These are phyloP conservation scores for Sordariomycetes sp. DNA, from an alignment of 2,329 filamentous ascomycete species.

Conservation along the genomic window DNA sequence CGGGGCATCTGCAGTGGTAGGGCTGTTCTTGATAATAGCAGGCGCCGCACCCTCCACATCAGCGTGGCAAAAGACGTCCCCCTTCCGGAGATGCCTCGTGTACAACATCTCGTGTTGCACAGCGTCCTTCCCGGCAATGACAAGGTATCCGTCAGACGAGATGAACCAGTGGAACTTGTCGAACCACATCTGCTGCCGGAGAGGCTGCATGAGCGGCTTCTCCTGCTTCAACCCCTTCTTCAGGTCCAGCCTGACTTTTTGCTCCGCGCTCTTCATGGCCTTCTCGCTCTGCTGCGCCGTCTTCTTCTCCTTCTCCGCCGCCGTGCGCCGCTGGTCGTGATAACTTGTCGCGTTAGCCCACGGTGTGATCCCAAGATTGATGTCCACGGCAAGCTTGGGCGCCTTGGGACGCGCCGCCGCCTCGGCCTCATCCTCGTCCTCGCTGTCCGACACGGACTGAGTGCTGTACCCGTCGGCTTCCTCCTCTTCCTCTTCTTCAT, in stretches of 20 bases:
- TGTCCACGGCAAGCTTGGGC: constrained; percentile 55
- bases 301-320: constrained; percentile 76
- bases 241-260: constrained; percentile 8
- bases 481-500: constrained; percentile 50
- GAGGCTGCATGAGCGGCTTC: constrained; percentile 71
- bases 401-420: constrained; percentile 15
- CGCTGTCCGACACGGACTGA: constrained; percentile 47
- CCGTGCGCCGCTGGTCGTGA: constrained; percentile 76
- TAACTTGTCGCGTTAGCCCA: constrained; percentile 89
- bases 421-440: constrained; percentile 15
- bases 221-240: constrained; percentile 75
- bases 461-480: constrained; percentile 32
- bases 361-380: constrained; percentile 68
- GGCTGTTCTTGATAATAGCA: constrained; percentile 85
- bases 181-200: constrained; percentile 83
- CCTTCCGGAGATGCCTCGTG: constrained; percentile 69
- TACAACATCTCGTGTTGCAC: constrained; percentile 92
- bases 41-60: constrained; percentile 73
- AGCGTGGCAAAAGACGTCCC: constrained; percentile 85
- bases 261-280: constrained; percentile 65
- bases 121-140: constrained; percentile 77
- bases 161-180: constrained; percentile 96
- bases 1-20: constrained; percentile 62
- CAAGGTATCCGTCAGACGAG: constrained; percentile 87
- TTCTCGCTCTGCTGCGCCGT: constrained; percentile 69